Evolutionary conservation across 2,329 filamentous ascomycete species (phyloP), one percentile per base, ranked within the genome.

Genomic region (Colletotrichum lindemuthianum): DNA sequence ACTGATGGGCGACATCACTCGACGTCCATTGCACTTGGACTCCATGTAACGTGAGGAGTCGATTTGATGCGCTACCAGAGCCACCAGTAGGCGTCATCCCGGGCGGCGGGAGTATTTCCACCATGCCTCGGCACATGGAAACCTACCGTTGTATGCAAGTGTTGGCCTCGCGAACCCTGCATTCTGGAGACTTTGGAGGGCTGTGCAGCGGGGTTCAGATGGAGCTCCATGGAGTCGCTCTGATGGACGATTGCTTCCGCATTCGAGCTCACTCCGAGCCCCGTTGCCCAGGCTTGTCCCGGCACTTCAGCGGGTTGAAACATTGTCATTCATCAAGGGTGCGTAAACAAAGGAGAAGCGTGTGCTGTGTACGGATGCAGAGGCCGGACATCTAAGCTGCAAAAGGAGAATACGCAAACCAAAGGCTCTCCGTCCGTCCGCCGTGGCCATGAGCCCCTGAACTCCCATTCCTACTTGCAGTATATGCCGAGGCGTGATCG

Each of bases 231-330:
- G 61, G 61, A 61, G 61, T 61, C 34, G 40, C 61, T 65, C 61
- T 45, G 58, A 61, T 52, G 58, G 53, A 57, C 44, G 49, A 65
- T 60, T 57, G 37, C 61, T 65, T 65, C 61, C 61, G 24, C 37
- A 65, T 57, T 60, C 12, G 61, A 65, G 9, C 8, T 40, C 8
- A 8, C 61, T 61, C 61, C 61, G 61, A 57, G n/a, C 8, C 10
- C 40, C 36, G 37, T 48, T 6, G 37, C 39, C 61, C 61, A 61
- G 56, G 61, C 9, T 13, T 40, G n/a, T 15, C 16, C 51, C 34
- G 41, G 44, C 24, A 41, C 52, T 13, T 47, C 39, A 39, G 48
- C 45, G 41, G 58, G 40, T 61, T 61, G 61, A 61, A 61, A 65
- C 61, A 61, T 57, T 15, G 37, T 36, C 61, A 52, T 36, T 36